Evolutionary conservation across 129 eudicot species (phyloP).

Genomic region (Daucus carota): DNA sequence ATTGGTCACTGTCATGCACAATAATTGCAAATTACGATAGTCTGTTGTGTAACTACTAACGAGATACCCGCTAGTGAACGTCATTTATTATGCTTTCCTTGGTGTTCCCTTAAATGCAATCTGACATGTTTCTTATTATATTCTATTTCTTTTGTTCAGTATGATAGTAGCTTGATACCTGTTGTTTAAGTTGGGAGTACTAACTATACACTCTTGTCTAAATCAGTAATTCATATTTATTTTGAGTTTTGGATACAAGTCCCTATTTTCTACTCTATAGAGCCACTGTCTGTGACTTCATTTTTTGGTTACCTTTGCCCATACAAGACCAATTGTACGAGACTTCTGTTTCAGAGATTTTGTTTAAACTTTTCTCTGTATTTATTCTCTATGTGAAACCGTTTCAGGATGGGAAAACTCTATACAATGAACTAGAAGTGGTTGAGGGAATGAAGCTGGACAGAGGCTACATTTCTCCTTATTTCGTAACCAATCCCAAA

Average conservation of each 20-base stretch:
- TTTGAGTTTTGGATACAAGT: no score
- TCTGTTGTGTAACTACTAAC: not conserved
- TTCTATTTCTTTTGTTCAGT: not conserved
- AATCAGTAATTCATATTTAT: not conserved
- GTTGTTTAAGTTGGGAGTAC: not conserved
- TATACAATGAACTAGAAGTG: conserved; percentile 83
- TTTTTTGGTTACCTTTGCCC: not conserved
- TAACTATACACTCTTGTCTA: not conserved
- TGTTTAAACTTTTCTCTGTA: not conserved
- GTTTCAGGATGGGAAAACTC: conserved; percentile 80
- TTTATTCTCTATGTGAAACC: not conserved
- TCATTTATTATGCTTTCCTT: not conserved
- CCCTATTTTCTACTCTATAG: not conserved
- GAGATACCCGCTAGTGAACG: not conserved
- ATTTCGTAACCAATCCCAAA: conserved; percentile 69
- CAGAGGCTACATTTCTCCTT: conserved; percentile 87
- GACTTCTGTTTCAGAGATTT: not conserved
- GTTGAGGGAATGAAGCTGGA: conserved; percentile 98
- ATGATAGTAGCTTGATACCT: not conserved
- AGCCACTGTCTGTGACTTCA: not conserved
- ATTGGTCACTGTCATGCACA: not conserved
- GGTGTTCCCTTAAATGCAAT: not conserved
- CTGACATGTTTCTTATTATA: not conserved
- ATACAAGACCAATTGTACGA: not conserved
- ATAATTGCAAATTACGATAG: not conserved